phyloP scores from a whole-genome alignment of 805 yeast species.

The Yarrowia hollandica region DNA sequence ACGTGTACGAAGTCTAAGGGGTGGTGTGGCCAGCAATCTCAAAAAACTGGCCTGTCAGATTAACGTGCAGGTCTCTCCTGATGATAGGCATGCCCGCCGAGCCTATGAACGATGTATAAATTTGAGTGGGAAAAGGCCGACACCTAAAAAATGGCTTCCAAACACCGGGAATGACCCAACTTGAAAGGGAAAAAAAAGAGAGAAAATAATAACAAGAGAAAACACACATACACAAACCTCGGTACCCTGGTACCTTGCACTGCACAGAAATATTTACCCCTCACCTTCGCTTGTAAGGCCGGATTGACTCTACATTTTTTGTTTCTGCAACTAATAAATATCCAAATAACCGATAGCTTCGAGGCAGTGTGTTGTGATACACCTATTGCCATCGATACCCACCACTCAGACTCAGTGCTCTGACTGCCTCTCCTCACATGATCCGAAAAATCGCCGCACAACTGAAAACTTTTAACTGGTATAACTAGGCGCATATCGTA shows the following conservation, averaged over 20 bases:
- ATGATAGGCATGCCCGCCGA: slow-evolving; percentile 12
- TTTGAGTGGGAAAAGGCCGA: background rate
- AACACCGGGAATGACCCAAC: background rate
- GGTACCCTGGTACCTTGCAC: too few relatives aligned
- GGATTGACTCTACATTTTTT: background rate
- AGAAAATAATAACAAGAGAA: background rate
- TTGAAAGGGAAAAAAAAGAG: background rate
- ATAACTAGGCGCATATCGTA: background rate
- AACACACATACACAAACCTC: background rate
- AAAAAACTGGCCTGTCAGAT: background rate
- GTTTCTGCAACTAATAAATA: background rate
- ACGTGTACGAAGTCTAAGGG: background rate
- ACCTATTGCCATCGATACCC: slow-evolving; percentile 20
- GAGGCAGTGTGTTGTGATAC: background rate
- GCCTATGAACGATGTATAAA: background rate
- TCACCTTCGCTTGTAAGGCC: background rate
- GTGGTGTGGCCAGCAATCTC: background rate
- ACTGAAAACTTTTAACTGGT: background rate
- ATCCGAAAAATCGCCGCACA: background rate
- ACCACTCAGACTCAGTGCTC: slow-evolving; percentile 11
- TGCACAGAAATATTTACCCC: background rate
- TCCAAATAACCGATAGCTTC: slow-evolving; percentile 3
- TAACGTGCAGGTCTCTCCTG: slow-evolving; percentile 25
- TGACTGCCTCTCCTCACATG: background rate
- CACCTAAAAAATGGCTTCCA: slow-evolving; percentile 3